Conservation (phyloP, 1,284 basidiomycete species). For the Cutaneotrichosporon cavernicola region DNA sequence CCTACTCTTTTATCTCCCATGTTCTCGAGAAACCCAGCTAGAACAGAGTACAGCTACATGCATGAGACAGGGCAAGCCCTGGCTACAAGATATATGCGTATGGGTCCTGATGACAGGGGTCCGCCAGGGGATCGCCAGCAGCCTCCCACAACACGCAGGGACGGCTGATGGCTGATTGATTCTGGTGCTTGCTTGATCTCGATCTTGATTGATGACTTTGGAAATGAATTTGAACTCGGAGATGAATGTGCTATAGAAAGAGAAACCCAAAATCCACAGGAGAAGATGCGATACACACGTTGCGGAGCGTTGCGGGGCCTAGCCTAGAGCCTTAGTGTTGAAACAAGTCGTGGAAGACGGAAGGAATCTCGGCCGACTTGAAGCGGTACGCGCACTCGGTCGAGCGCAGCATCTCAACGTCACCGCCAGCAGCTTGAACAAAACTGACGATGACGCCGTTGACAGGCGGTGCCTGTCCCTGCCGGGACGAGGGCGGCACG, state of each 20-base stretch:
- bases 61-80: conserved; percentile 18
- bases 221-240: background rate
- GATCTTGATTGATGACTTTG: background rate
- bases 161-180: background rate
- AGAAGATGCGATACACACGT: conserved; percentile 9
- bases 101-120: conserved; percentile 13
- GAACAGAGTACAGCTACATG: conserved; percentile 25
- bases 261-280: conserved; percentile 14
- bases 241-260: background rate
- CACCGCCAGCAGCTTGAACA: conserved; percentile 92
- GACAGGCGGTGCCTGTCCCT: conserved; percentile 58
- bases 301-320: conserved; percentile 1
- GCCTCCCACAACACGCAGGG: background rate
- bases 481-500: conserved; percentile 34
- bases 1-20: background rate
- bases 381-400: conserved; percentile 97
- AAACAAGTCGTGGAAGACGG: conserved; percentile 51
- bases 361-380: conserved; percentile 53
- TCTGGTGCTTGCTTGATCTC: background rate
- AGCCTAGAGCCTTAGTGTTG: conserved; percentile 33
- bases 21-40: background rate
- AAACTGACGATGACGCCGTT: conserved; percentile 79
- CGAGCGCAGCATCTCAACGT: conserved; percentile 94
- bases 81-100: conserved; percentile 24
- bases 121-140: background rate